These are phyloP conservation scores for Panellus pusillus DNA, from an alignment of 768 basidiomycete genomes.

Conservation along the genomic window DNA sequence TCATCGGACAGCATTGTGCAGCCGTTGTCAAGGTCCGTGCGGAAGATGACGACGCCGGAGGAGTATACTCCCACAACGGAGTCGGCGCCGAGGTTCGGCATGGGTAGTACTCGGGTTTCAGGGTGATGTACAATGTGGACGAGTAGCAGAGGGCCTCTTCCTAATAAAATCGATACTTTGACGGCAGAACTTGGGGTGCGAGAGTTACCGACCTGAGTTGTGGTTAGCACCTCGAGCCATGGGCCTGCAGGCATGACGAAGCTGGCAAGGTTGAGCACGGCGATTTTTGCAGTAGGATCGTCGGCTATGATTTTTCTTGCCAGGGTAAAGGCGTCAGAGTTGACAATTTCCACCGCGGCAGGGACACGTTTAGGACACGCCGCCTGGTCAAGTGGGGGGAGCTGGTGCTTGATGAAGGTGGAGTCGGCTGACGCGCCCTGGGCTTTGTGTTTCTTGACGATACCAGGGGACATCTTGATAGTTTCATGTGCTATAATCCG, in stretches of 20 bases:
- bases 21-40: slow-evolving; percentile 43
- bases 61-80: slow-evolving; percentile 43
- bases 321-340: slow-evolving; percentile 38
- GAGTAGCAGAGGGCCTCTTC: slow-evolving; percentile 52
- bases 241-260: slow-evolving; percentile 28
- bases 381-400: slow-evolving; percentile 26
- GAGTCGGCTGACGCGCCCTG: slow-evolving; percentile 34
- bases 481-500: slow-evolving; percentile 28
- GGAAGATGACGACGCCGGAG: slow-evolving; percentile 47
- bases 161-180: slow-evolving; percentile 19
- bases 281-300: slow-evolving; percentile 28
- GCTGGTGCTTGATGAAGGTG: slow-evolving; percentile 28
- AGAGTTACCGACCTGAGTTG: background rate
- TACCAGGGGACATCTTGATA: slow-evolving; percentile 25
- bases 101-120: slow-evolving; percentile 42
- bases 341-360: slow-evolving; percentile 29
- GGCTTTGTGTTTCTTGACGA: slow-evolving; percentile 27
- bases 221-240: slow-evolving; percentile 6
- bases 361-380: slow-evolving; percentile 17
- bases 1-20: slow-evolving; percentile 34
- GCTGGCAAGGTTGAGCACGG: slow-evolving; percentile 43
- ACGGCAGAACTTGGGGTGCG: background rate
- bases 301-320: slow-evolving; percentile 34
- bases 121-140: slow-evolving; percentile 43
- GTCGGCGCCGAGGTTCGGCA: slow-evolving; percentile 45